Evolutionary conservation across 2,329 filamentous ascomycete genomes (phyloP), one percentile per base, ranked within the genome.

Genomic region (Fusarium gaditjirri): DNA sequence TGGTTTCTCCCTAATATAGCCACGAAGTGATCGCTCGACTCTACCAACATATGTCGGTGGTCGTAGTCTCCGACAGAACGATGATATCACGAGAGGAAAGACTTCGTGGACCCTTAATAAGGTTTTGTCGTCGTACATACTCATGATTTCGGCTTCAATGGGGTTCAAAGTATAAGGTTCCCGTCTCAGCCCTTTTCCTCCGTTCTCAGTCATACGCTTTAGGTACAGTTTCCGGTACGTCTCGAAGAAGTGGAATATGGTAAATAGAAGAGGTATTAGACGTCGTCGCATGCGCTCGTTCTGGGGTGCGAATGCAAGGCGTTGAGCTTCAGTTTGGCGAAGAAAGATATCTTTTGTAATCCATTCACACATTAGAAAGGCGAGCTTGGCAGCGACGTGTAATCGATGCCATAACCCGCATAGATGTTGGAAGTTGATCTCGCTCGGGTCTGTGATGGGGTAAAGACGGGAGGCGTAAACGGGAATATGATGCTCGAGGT

Each of bases 181-280:
- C 44, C 78, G 82, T 43, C 81, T 80, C 49, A 92, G 73, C 9
- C 89, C 87, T 53, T 86, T 82, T 17, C 87, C 86, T 42, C 80
- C 81, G 61, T 89, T 83, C 52, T 87, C 83, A 53, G 82, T 81
- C 29, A 92, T 84, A 67, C 89, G 88, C 71, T 88, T 81, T 12
- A 90, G 78, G 72, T 91, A 89, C 6, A 90, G 81, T 42, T 84
- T 85, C 64, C 90, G 87, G 75, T 90, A 91, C 2, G 84, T 89
- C 77, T 92, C 90, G 76, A 92, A 91, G 76, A 92, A 92, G 77
- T 92, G 90, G 71, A 91, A 91, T 29, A 91, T 83, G 17, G 89
- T 91, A 72, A 92, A 91, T 21, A 92, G 83, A 12, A 91, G 78
- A 2, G 90, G 90, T 61, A 91, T 90, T 13, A 92, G 81, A 54